Base-by-base conservation (phyloP, 345 rosid genomes). In the Streptanthus diversifolius region DNA sequence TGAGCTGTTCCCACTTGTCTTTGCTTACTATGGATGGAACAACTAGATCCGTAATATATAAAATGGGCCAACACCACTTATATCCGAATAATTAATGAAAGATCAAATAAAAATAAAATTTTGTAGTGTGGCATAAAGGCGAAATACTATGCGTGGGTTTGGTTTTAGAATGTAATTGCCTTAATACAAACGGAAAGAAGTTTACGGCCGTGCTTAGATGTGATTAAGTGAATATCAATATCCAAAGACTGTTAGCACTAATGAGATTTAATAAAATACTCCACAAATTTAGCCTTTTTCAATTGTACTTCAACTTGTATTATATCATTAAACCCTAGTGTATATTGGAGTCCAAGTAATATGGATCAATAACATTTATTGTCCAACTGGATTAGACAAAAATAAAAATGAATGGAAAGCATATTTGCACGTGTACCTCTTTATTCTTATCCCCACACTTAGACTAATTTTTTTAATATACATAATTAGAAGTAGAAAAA, bases 1-100 rank as follows among this genome's bases (percentile, higher is more conserved):
- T 76, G 59, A 76, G 79, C 79, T 76, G 71, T 76, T 76, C 75
- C 75, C 79, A 76, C 75, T 76, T 63, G 71, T 44, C 44, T 69
- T 76, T 69, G 75, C 79, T 76, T 76, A 63, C 54, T 63, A 54
- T 35, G 32, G 71, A 69, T 76, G 75, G 65, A 63, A 76, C 71
- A 63, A 17, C 27, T 68, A 51, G 30, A 68, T 35, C 70, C 64
- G 57, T 43, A 52, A 9, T 24, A 33, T 55, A 69, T 62, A 70
- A 60, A 75, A 69, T 54, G 74, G 70, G 70, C 74, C 74, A 63
- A 68, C 65, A 53, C 51, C 55, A 75, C 70, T 68, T 27, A 25
- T 8, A 5, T 14, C 1, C 9, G 15, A 66, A 59, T 67, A 49
- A 30, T 51, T 52, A 75, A 41, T 59, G 35, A 15, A 51, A 58